phyloP scores from a whole-genome alignment of 2,329 filamentous ascomycete species.

The Aphanoascus verrucosus region DNA sequence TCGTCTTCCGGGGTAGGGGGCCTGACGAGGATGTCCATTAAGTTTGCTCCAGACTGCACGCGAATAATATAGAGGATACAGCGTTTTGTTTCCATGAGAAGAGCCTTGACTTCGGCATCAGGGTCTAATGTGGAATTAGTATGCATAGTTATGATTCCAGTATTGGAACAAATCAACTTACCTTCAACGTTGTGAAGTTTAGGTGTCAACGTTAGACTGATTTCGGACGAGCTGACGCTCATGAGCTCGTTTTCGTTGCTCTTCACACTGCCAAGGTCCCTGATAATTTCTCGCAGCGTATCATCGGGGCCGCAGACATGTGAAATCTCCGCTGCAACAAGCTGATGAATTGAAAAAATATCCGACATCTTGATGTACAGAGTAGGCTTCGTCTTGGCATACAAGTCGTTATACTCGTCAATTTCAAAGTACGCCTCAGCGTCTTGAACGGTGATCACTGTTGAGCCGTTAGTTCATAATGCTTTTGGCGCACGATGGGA shows the following conservation, averaged over 20 bases:
- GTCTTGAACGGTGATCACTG: constrained; percentile 70
- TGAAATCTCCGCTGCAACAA: constrained; percentile 69
- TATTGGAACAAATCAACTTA: constrained; percentile 23
- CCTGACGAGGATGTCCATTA: constrained; percentile 92
- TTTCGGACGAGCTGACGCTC: constrained; percentile 75
- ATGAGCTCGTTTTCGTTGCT: constrained; percentile 90
- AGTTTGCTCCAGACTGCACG: constrained; percentile 78
- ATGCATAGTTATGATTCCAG: background rate
- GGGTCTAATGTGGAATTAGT: constrained; percentile 49
- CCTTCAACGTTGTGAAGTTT: constrained; percentile 77
- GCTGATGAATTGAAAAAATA: constrained; percentile 88
- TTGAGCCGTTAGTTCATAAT: constrained; percentile 25
- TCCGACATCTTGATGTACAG: constrained; percentile 99
- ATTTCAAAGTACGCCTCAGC: constrained; percentile 93
- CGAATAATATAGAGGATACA: constrained; percentile 96
- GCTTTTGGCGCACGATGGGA: background rate
- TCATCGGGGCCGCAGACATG: constrained; percentile 74
- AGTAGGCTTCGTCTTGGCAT: constrained; percentile 90
- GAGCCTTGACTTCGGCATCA: constrained; percentile 77
- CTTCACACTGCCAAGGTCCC: constrained; percentile 90
- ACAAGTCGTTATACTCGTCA: constrained; percentile 96
- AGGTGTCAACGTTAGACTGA: constrained; percentile 79
- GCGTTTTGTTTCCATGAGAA: constrained; percentile 97
- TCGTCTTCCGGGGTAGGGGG: constrained; percentile 81
- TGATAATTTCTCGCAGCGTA: constrained; percentile 77